These are phyloP conservation scores for Poronia punctata DNA, from an alignment of 495 filamentous ascomycete species.

Conservation along the genomic window DNA sequence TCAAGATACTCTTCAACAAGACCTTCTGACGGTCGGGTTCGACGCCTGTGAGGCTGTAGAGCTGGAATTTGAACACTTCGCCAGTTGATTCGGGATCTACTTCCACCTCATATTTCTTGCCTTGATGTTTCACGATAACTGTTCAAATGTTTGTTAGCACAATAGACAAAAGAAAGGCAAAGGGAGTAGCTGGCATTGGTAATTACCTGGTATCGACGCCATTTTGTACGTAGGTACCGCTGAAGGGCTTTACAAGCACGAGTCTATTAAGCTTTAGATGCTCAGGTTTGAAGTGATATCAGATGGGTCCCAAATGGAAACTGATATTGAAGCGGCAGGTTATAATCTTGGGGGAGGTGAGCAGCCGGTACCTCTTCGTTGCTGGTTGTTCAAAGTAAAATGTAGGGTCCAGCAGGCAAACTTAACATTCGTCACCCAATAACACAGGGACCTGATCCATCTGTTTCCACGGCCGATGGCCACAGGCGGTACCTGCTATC, in stretches of 20 bases:
- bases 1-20: slow-evolving; percentile 87
- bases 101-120: slow-evolving; percentile 90
- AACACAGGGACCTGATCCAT: slow-evolving; percentile 15
- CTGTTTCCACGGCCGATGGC: slow-evolving; percentile 9
- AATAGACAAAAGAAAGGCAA: neutral
- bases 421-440: slow-evolving; percentile 24
- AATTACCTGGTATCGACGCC: slow-evolving; percentile 57
- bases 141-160: slow-evolving; percentile 2
- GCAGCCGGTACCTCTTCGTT: too few species aligned
- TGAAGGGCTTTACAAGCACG: neutral
- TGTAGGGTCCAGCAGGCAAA: slow-evolving; percentile 18
- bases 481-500: too few species aligned
- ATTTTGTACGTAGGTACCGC: slow-evolving; percentile 33
- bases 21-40: slow-evolving; percentile 96
- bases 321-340: neutral
- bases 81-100: slow-evolving; percentile 77
- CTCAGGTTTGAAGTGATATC: too few species aligned
- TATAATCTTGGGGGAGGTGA: neutral
- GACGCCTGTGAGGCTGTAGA: slow-evolving; percentile 91
- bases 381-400: too few species aligned
- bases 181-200: neutral
- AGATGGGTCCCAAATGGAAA: neutral
- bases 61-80: slow-evolving; percentile 90
- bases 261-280: too few species aligned
- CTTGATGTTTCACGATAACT: slow-evolving; percentile 93